Percentiles rank a stretch among this genome's conserved stretches.
Conservation (phyloP, 805 yeast genomes). For the Ogataea trehalophila region DNA sequence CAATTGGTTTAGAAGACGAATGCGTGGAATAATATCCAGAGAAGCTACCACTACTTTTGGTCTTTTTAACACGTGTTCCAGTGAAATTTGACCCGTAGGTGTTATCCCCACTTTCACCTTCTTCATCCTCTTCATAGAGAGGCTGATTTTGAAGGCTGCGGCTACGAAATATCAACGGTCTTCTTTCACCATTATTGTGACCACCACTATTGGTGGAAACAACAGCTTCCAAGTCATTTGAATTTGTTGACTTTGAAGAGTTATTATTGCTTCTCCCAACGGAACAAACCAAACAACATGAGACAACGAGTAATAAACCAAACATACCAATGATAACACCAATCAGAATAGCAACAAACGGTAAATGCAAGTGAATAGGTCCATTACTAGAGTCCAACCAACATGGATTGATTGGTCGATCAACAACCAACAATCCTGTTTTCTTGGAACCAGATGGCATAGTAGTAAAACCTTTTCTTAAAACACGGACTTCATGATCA, state of each 20-base stretch:
- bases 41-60: conserved; percentile 9
- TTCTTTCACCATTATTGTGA: conserved; percentile 3
- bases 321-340: conserved; percentile 63
- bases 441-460: conserved; percentile 9
- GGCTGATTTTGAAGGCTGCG: background rate
- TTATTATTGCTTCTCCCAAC: conserved; percentile 17
- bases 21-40: conserved; percentile 28
- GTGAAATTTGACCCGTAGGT: background rate
- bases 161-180: conserved; percentile 8
- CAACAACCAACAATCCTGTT: conserved; percentile 59
- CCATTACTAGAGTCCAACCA: conserved; percentile 48
- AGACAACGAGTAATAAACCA: conserved; percentile 28
- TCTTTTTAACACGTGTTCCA: no score
- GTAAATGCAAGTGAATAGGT: conserved; percentile 55
- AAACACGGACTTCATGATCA: conserved; percentile 53
- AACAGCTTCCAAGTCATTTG: background rate
- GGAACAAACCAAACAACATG: conserved; percentile 34
- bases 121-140: conserved; percentile 2
- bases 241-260: background rate
- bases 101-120: background rate
- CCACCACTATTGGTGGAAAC: background rate
- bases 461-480: conserved; percentile 59
- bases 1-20: conserved; percentile 25
- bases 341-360: conserved; percentile 60
- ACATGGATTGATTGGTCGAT: conserved; percentile 56